phyloP scores from a whole-genome alignment of 140 eudicot species.

The Senecio squalidus region DNA sequence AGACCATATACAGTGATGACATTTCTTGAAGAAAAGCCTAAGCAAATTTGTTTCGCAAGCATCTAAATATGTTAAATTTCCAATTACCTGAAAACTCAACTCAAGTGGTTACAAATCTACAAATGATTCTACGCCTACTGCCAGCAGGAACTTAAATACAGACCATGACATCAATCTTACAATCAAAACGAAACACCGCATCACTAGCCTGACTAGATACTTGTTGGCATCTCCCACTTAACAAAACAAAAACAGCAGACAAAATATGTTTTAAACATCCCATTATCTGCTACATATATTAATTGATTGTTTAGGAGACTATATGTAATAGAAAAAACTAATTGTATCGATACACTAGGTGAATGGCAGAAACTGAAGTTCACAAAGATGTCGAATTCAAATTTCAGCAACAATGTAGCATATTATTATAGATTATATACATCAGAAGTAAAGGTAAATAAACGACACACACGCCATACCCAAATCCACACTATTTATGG shows the following conservation, averaged over 20 bases:
- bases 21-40: too few species aligned
- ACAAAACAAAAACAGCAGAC: not conserved
- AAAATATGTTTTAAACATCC: too few species aligned
- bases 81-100: too few species aligned
- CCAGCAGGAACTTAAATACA: not conserved
- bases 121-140: not conserved
- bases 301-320: too few species aligned
- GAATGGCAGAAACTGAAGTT: slow-evolving; percentile 3
- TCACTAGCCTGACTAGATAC: not conserved
- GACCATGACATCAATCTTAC: not conserved
- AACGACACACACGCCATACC: not conserved
- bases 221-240: not conserved
- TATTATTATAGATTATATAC: not conserved
- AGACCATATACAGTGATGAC: too few species aligned
- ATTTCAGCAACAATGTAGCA: slow-evolving; percentile 9
- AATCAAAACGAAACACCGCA: not conserved
- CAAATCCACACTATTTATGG: not conserved
- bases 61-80: too few species aligned
- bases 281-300: not conserved
- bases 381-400: slow-evolving; percentile 1
- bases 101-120: too few species aligned
- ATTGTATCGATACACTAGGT: not conserved
- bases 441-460: not conserved
- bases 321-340: too few species aligned
- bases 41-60: too few species aligned